Percentiles rank a stretch among this genome's conserved stretches.
Evolutionary conservation across 139 green algal species (phyloP).

Genomic region (Auxenochlorella pyrenoidosa): DNA sequence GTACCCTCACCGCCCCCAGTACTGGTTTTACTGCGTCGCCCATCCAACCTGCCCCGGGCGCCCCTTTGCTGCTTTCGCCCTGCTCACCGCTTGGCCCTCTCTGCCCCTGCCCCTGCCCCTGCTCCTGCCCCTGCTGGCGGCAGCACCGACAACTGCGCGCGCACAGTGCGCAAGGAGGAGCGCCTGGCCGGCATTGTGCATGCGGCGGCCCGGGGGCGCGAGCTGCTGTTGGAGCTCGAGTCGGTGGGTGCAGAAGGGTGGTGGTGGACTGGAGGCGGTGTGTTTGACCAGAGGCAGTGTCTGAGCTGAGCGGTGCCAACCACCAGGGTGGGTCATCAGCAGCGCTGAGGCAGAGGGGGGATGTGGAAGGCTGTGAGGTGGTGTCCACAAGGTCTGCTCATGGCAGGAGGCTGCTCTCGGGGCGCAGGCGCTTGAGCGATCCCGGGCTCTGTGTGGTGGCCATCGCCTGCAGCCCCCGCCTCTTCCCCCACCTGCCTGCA

Average conservation of each 20-base stretch:
- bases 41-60: not conserved
- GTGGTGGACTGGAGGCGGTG: not conserved
- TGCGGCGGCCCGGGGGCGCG: not conserved
- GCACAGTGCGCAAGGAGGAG: conserved; percentile 27
- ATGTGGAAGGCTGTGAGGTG: no score
- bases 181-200: not conserved
- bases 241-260: not conserved
- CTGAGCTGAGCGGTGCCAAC: no score
- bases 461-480: not conserved
- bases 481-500: not conserved
- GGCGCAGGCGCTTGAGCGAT: no score
- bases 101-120: not conserved
- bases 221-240: not conserved
- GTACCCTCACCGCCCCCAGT: no score
- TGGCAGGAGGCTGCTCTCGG: no score
- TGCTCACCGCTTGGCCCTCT: not conserved
- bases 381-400: no score
- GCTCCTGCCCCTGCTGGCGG: not conserved
- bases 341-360: no score
- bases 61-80: no score
- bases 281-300: not conserved
- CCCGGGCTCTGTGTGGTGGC: no score
- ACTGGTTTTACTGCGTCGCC: no score
- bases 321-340: no score
- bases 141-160: conserved; percentile 49